Percentiles rank a stretch among this genome's conserved stretches.
Conservation (phyloP, 1,139 yeast genomes). For the Lodderomyces pseudojiufengensis region DNA sequence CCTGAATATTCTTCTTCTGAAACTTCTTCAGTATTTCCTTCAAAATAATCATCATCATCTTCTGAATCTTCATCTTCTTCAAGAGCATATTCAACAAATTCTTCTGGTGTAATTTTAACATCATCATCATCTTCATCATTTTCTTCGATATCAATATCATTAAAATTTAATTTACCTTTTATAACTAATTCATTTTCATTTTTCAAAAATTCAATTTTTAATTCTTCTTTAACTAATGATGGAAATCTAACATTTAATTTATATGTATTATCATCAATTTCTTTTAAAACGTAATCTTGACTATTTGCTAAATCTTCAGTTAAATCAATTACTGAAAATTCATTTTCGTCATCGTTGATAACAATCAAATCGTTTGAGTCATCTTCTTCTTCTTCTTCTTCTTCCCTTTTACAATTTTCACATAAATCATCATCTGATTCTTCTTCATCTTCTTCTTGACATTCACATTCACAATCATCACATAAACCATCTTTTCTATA, state of each 20-base stretch:
- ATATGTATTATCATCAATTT: constrained; percentile 39
- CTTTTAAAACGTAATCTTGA: constrained; percentile 44
- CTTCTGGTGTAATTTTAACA: constrained; percentile 6
- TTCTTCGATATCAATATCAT: constrained; percentile 18
- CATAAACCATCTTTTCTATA: constrained; percentile 44
- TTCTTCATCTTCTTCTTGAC: constrained; percentile 22
- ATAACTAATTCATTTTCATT: constrained; percentile 42
- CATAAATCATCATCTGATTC: constrained; percentile 16
- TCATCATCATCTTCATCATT: constrained; percentile 14
- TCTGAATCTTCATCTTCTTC: constrained; percentile 15
- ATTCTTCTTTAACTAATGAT: constrained; percentile 40
- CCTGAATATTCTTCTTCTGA: constrained; percentile 20
- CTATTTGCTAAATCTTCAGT: constrained; percentile 42
- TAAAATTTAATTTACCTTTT: constrained; percentile 40
- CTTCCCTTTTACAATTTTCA: constrained; percentile 20
- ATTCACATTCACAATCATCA: constrained; percentile 28
- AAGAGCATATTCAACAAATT: constrained; percentile 3
- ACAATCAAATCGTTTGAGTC: constrained; percentile 21
- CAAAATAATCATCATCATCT: constrained; percentile 29
- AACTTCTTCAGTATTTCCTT: constrained; percentile 22
- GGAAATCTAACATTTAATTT: constrained; percentile 45
- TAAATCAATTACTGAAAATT: constrained; percentile 39
- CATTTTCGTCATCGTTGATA: constrained; percentile 36
- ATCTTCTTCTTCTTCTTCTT: constrained; percentile 17
- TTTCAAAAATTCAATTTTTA: constrained; percentile 41